A percentile compares a stretch with the other conserved stretches of the same genome.
Evolutionary conservation across 305 asterid genomes (phyloP).

Genomic region (Fraxinus paxiana): DNA sequence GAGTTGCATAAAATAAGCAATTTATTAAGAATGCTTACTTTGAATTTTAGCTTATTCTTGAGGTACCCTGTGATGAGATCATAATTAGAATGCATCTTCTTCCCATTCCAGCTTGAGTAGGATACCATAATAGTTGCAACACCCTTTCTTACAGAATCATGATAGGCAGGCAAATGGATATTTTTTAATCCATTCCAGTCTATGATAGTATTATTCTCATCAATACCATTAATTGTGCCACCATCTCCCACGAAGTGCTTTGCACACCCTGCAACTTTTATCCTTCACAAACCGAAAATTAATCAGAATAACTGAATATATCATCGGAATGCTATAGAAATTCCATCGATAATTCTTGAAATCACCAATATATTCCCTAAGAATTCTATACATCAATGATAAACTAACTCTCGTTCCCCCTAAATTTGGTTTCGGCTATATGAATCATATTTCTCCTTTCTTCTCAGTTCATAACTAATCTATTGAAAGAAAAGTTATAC

Average conservation of each 20-base stretch:
- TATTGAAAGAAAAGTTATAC: background rate
- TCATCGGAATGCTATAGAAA: background rate
- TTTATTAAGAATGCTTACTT: conserved; percentile 11
- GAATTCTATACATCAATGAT: background rate
- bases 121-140: conserved; percentile 38
- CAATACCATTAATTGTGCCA: conserved; percentile 32
- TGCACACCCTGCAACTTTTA: conserved; percentile 36
- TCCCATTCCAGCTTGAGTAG: conserved; percentile 44
- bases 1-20: background rate
- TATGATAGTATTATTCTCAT: conserved; percentile 34
- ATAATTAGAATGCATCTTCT: conserved; percentile 37
- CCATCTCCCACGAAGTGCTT: conserved; percentile 45
- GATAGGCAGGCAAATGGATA: conserved; percentile 39
- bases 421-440: background rate
- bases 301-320: background rate
- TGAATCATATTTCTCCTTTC: background rate
- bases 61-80: conserved; percentile 31
- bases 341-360: background rate
- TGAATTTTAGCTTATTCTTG: conserved; percentile 33
- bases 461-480: background rate
- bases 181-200: conserved; percentile 20
- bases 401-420: background rate
- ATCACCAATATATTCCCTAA: background rate
- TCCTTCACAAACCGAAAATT: conserved; percentile 20
- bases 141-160: conserved; percentile 33